Evolutionary conservation across 2,329 filamentous ascomycete genomes (phyloP), one percentile per base, ranked within the genome.

Genomic region (Mariannaea sp.): DNA sequence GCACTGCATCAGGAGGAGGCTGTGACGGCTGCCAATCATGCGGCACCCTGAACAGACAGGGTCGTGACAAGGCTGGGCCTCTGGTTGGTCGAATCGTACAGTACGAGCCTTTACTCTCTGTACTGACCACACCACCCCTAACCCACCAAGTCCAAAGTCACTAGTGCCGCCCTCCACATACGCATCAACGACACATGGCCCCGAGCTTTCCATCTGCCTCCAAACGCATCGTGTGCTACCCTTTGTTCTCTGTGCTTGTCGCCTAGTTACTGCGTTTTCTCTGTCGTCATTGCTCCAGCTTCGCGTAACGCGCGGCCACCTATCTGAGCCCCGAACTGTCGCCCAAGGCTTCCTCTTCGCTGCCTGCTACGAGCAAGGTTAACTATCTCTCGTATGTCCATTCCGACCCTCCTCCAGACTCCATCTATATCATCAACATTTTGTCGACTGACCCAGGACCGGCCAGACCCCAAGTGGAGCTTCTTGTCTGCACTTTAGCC

Each of bases 11-110:
- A 51, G 56, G 54, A 35, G 32, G 55, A n/a, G n/a, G n/a, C n/a
- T n/a, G n/a, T n/a, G n/a, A n/a, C n/a, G 7, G 22, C 57, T 58
- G 57, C 70, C 69, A 72, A 72, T 72, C 66, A 70, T 67, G 65
- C 70, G 65, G 59, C 62, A 60, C 58, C 60, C 57, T 55, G 49
- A 46, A 24, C 48, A 58, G 58, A 54, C 33, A 27, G 20, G 33
- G 41, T 36, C 40, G 46, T 20, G 30, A 30, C 60, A 55, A 58
- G 58, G 42, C 56, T 58, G 54, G 55, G 52, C 52, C 56, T 29
- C 40, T 40, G 39, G 58, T 61, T 59, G 45, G 50, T 45, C 58
- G 40, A 45, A 26, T 19, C 24, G 24, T 24, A 30, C 36, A 17
- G 17, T 48, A 26, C 33, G 16, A 57, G 44, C 24, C 14, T 7